Evolutionary conservation across 768 basidiomycete genomes (phyloP), one percentile per base, ranked within the genome.

Genomic region (Cystobasidium tubakii): DNA sequence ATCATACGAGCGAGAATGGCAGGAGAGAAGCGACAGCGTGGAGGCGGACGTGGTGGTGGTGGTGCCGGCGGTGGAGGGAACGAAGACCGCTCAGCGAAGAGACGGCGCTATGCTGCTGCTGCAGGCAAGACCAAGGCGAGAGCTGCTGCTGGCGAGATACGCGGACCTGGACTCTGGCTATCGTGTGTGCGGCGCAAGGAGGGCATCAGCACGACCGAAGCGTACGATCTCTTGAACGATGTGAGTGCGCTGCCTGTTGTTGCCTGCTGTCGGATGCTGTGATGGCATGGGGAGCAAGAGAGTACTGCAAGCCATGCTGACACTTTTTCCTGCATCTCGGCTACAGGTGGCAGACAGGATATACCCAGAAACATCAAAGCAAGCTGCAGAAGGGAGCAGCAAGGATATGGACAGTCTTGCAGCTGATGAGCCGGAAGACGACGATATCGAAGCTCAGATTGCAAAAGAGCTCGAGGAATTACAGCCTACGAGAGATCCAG

Each of bases 391-490:
- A 23, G 25, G 63, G 6, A 42, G 39, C 39, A 65, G 63, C 23
- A 65, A 46, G 3, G 34, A 42, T 27, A 7, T 25, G 6, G 36
- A 34, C 36, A n/a, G 23, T 12, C 17, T 6, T 12, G 57, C 27
- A 17, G 33, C 12, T 27, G 34, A 39, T 6, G 63, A 39, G 2
- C 46, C 50, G 13, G 62, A 74, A 33, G 44, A 53, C 31, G 25
- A 64, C 44, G 53, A 34, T 46, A 42, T 73, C 44, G 62, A 73
- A 29, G 73, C 62, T 50, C 46, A 72, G 23, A 67, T 75, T 1
- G 74, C 74, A 17, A 74, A 72, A 72, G 74, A 75, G 69, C 69
- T 75, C 13, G 13, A 55, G n/a, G 50, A 55, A 19, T 19, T 71
- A 31, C 50, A 71, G 42, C 69, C 69, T 23, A 15, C 19, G 33